Conservation (phyloP, 495 filamentous ascomycete genomes). For the Symbiotaphrina buchneri region DNA sequence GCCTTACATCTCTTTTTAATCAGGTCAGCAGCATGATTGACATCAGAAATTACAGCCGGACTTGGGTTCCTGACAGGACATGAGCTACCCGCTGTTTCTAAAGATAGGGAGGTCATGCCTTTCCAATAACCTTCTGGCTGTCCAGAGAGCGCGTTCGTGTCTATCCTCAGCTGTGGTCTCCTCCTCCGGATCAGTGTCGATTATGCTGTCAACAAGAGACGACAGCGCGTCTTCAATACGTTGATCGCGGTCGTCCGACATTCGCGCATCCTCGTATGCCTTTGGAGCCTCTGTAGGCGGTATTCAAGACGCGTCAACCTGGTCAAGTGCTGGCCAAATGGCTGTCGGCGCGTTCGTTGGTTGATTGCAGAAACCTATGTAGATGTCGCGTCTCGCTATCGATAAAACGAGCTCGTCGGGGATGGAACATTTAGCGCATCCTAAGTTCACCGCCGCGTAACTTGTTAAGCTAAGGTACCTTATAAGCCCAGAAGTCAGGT, state of each 20-base stretch:
- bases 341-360: too few relatives aligned
- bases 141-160: constrained; percentile 18
- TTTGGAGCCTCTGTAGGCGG: too few relatives aligned
- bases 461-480: too few relatives aligned
- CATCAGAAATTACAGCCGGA: constrained; percentile 27
- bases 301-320: too few relatives aligned
- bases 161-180: constrained; percentile 22
- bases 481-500: too few relatives aligned
- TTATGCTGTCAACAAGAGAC: constrained; percentile 26
- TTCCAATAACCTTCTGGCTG: constrained; percentile 19
- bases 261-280: too few relatives aligned
- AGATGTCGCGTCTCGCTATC: too few relatives aligned
- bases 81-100: background rate
- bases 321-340: too few relatives aligned
- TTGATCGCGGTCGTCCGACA: constrained; percentile 5
- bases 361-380: too few relatives aligned
- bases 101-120: constrained; percentile 4
- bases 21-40: constrained; percentile 77
- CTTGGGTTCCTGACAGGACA: constrained; percentile 5
- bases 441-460: too few relatives aligned
- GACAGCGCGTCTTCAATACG: constrained; percentile 33
- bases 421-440: too few relatives aligned
- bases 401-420: too few relatives aligned
- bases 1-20: constrained; percentile 53
- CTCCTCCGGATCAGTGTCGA: constrained; percentile 18